phyloP scores from a whole-genome alignment of 73 alveolate genomes.

The Paraurostyla sp. region DNA sequence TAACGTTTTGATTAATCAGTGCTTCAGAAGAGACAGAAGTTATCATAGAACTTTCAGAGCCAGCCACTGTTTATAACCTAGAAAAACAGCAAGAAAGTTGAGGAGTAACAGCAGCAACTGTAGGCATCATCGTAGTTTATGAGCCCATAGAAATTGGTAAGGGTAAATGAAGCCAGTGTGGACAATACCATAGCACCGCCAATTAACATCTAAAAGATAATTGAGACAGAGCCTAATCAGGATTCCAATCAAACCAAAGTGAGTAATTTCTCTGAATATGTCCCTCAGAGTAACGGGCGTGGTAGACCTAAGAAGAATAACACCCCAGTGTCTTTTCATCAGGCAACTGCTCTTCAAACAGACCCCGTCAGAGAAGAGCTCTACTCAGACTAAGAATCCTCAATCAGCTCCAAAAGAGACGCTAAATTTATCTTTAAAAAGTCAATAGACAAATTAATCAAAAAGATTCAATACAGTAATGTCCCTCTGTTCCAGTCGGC shows the following conservation, averaged over 20 bases:
- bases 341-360: neutral
- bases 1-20: too few species aligned
- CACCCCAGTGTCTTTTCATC: neutral
- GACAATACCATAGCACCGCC: neutral
- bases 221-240: neutral
- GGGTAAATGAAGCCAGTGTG: neutral
- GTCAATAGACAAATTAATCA: neutral
- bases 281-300: neutral
- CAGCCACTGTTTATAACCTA: too few species aligned
- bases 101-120: too few species aligned
- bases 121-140: too few species aligned
- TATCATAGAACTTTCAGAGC: too few species aligned
- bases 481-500: neutral
- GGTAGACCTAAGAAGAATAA: conserved; percentile 8
- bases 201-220: too few species aligned
- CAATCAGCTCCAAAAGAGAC: neutral
- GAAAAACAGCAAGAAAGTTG: too few species aligned
- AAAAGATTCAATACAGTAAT: neutral
- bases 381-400: neutral
- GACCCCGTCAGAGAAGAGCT: too few species aligned
- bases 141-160: neutral
- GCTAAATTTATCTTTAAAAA: neutral
- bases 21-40: too few species aligned
- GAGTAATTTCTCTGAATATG: neutral
- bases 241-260: neutral